Evolutionary conservation across 2,329 filamentous ascomycete genomes (phyloP), one percentile per base, ranked within the genome.

Genomic region (Pyrenochaeta sp.): DNA sequence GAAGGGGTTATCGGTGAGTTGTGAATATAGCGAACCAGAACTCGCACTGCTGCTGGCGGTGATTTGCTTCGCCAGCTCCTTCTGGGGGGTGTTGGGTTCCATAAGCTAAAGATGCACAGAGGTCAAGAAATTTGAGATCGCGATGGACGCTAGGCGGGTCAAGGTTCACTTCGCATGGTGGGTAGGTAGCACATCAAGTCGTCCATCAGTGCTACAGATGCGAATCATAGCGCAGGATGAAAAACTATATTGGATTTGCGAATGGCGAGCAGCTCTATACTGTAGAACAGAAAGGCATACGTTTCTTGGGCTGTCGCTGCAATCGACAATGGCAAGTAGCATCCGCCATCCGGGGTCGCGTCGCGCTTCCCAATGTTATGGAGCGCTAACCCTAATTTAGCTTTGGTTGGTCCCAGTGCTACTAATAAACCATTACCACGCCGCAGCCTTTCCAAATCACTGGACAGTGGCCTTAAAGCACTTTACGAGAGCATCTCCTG

Each of bases 1-100:
- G 70, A 83, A 82, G 9, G 82, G 82, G 61, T 84, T 84, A 27
- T 72, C 74, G 21, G 77, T 75, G 39, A 83, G 70, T 39, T 82
- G 79, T 17, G 74, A 69, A 45, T 79, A 75, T 17, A 81, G 56
- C 5, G 78, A 77, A 44, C 69, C 73, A 52, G 77, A 65, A 42
- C 66, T 75, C 49, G 65, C 64, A 32, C 67, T 63, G 37, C 62
- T 52, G 41, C 71, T 69, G 47, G 62, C 44, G 68, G 66, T 31
- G 43, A 64, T 49, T 37, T 78, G 73, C 60, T 74, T 76, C 49
- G 78, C 62, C 49, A 77, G 68, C 68, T 73, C 64, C 49, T 68
- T 66, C 52, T 63, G 64, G 48, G 69, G 64, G 54, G 69, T 73
- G 75, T 78, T 73, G 57, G 68, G 49, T 68, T 74, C 73, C 75